phyloP scores from a whole-genome alignment of 371 early-diverging fungal genomes.

The Apophysomyces variabilis region DNA sequence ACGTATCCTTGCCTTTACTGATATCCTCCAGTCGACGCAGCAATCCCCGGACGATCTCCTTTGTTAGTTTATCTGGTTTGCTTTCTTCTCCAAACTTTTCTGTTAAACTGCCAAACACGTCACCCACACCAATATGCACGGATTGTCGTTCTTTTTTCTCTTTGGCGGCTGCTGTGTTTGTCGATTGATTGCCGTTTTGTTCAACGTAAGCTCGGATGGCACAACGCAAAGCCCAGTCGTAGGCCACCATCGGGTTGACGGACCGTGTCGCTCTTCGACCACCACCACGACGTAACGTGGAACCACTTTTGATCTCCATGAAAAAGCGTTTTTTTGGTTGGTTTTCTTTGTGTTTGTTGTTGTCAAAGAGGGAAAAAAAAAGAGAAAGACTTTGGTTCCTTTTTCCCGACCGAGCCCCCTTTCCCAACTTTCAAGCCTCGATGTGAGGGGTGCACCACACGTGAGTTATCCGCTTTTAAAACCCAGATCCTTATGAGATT shows the following conservation, averaged over 20 bases:
- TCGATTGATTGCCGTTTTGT: constrained; percentile 14
- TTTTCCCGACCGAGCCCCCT: constrained; percentile 6
- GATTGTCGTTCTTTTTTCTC: constrained; percentile 17
- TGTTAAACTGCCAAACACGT: constrained; percentile 32
- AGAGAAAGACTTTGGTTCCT: not conserved
- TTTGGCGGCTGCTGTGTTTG: constrained; percentile 1
- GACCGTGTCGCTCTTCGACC: constrained; percentile 18
- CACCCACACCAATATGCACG: constrained; percentile 22
- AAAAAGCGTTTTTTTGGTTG: not conserved
- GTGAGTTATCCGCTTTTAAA: too few species aligned
- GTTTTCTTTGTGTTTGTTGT: not conserved
- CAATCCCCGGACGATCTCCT: constrained; percentile 42
- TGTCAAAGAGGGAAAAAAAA: not conserved
- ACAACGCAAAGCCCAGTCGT: constrained; percentile 36
- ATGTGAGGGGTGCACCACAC: too few species aligned
- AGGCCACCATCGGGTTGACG: constrained; percentile 27
- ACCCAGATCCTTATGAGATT: not conserved
- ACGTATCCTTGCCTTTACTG: constrained; percentile 27
- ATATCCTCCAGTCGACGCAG: constrained; percentile 40
- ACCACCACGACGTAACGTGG: constrained; percentile 32
- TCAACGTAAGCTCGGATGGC: constrained; percentile 37
- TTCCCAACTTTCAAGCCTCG: not conserved
- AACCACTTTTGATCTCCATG: constrained; percentile 34
- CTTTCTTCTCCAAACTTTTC: constrained; percentile 40
- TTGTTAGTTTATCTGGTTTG: constrained; percentile 43